Evolutionary conservation across 805 yeast genomes (phyloP).

Genomic region (Kuraishia cidri): DNA sequence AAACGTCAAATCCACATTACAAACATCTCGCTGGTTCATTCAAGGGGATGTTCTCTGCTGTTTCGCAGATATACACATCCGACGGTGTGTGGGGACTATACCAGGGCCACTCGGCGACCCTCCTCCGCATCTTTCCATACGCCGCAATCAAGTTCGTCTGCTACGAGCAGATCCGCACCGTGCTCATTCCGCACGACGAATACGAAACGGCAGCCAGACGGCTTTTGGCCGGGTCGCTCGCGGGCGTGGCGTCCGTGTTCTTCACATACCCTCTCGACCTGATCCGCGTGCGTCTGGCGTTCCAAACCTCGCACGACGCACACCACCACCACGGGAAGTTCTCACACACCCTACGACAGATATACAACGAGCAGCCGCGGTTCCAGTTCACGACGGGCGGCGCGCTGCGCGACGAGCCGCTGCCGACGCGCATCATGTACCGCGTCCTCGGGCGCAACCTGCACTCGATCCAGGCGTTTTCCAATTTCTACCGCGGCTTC

Average conservation of each 20-base stretch:
- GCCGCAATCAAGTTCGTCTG: conserved; percentile 96
- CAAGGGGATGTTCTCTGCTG: conserved; percentile 69
- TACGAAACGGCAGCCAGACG: conserved; percentile 79
- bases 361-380: conserved; percentile 23
- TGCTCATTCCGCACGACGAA: conserved; percentile 65
- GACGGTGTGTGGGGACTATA: conserved; percentile 80
- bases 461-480: conserved; percentile 26
- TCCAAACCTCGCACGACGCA: conserved; percentile 47
- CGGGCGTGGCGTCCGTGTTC: conserved; percentile 82
- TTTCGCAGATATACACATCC: conserved; percentile 46
- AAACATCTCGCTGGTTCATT: conserved; percentile 72
- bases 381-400: conserved; percentile 18
- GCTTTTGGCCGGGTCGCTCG: conserved; percentile 79
- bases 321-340: conserved; percentile 19
- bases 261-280: conserved; percentile 90
- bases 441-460: conserved; percentile 20
- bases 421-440: conserved; percentile 17
- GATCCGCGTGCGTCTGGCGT: conserved; percentile 86
- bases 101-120: conserved; percentile 94
- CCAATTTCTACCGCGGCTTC: conserved; percentile 90
- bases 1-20: conserved; percentile 89
- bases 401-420: conserved; percentile 17
- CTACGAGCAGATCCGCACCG: conserved; percentile 81
- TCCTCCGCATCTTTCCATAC: conserved; percentile 87
- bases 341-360: conserved; percentile 16